Conservation (phyloP, 257 asterid genomes). For the Cruciata laevipes region DNA sequence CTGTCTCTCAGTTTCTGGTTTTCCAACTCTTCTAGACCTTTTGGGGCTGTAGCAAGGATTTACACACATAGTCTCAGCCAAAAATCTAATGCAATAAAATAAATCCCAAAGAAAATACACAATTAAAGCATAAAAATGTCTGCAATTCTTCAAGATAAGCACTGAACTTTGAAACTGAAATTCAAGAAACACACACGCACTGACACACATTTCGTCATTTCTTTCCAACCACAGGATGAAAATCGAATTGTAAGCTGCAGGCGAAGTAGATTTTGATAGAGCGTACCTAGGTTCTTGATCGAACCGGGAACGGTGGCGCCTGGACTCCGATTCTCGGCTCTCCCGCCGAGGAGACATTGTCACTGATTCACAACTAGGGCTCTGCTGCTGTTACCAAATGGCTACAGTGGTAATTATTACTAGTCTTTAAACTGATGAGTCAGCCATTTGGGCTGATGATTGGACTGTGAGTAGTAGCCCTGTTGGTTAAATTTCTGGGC, state of each 20-base stretch:
- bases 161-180: background rate
- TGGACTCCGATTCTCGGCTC: slow-evolving; percentile 53
- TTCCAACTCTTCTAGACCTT: slow-evolving; percentile 76
- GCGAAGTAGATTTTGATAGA: background rate
- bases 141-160: background rate
- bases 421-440: background rate
- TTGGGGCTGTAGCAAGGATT: slow-evolving; percentile 52
- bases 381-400: background rate
- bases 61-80: background rate
- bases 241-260: background rate
- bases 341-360: slow-evolving; percentile 65
- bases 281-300: slow-evolving; percentile 78
- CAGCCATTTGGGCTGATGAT: background rate
- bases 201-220: background rate
- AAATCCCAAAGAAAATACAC: too few species aligned
- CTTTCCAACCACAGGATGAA: background rate
- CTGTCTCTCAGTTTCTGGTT: slow-evolving; percentile 51
- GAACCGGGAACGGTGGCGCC: slow-evolving; percentile 66
- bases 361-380: background rate
- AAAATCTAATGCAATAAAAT: too few species aligned
- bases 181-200: background rate
- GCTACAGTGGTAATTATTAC: background rate
- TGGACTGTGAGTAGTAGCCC: background rate
- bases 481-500: background rate
- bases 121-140: too few species aligned